A percentile compares a stretch with the other conserved stretches of the same genome.
phyloP scores from a whole-genome alignment of 2,329 filamentous ascomycete genomes.

The Pseudogymnoascus verrucosus region DNA sequence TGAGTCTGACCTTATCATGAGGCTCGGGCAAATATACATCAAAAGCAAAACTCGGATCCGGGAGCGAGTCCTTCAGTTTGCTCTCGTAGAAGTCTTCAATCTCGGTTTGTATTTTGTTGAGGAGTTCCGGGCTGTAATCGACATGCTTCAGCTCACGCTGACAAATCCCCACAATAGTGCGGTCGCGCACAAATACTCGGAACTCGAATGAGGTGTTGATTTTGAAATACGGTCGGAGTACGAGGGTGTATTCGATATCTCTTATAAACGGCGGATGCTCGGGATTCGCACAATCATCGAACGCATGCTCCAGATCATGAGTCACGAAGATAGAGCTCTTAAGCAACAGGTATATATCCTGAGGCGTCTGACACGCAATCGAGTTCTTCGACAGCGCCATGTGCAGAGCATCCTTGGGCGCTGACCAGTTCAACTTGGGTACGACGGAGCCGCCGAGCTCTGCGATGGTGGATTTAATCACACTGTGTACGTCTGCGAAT shows the following conservation, averaged over 20 bases:
- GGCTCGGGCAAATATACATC: slow-evolving; percentile 83
- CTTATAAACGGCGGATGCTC: slow-evolving; percentile 24
- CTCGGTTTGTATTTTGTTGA: slow-evolving; percentile 55
- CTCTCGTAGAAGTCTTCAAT: slow-evolving; percentile 72
- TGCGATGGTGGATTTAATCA: slow-evolving; percentile 67
- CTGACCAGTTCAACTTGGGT: slow-evolving; percentile 96
- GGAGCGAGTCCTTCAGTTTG: slow-evolving; percentile 67
- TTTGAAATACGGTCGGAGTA: slow-evolving; percentile 80
- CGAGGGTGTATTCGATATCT: slow-evolving; percentile 46
- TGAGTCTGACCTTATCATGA: slow-evolving; percentile 53
- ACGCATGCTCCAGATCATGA: slow-evolving; percentile 88
- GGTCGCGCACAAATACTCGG: slow-evolving; percentile 83
- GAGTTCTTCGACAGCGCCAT: slow-evolving; percentile 79
- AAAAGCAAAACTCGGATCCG: slow-evolving; percentile 77
- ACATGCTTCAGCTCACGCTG: slow-evolving; percentile 90
- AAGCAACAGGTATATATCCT: slow-evolving; percentile 87
- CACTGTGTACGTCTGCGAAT: slow-evolving; percentile 65
- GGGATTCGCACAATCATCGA: slow-evolving; percentile 58
- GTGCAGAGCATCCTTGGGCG: slow-evolving; percentile 92
- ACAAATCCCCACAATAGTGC: slow-evolving; percentile 71
- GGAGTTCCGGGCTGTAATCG: slow-evolving; percentile 63
- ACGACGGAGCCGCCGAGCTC: slow-evolving; percentile 80
- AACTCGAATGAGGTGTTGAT: slow-evolving; percentile 91
- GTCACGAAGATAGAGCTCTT: slow-evolving; percentile 94
- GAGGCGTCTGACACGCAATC: slow-evolving; percentile 79